A percentile compares a stretch with the other conserved stretches of the same genome.
phyloP scores from a whole-genome alignment of 768 basidiomycete species.

The Dioszegia hungarica region DNA sequence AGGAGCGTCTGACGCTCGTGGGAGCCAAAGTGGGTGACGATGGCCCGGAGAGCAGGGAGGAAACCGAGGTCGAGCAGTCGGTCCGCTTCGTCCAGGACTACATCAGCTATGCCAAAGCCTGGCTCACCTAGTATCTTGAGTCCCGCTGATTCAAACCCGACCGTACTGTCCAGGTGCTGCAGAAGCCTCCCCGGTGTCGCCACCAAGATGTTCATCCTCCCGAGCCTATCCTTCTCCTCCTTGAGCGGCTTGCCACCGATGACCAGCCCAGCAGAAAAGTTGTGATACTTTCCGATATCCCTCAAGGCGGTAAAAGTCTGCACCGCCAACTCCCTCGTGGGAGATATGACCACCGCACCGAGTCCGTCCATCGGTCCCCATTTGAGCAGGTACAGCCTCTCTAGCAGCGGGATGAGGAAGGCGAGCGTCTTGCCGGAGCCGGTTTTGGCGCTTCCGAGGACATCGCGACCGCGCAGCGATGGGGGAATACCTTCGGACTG shows the following conservation, averaged over 20 bases:
- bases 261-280: constrained; percentile 97
- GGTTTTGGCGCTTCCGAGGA: constrained; percentile 62
- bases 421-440: constrained; percentile 99
- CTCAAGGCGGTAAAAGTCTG: constrained; percentile 96
- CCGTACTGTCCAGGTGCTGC: constrained; percentile 98
- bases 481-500: constrained; percentile 99
- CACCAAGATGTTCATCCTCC: constrained; percentile 93
- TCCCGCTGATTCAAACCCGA: constrained; percentile 79
- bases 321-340: constrained; percentile 95
- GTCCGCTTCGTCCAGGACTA: constrained; percentile 98
- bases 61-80: constrained; percentile 99
- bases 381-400: constrained; percentile 79
- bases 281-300: constrained; percentile 92
- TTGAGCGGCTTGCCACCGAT: constrained; percentile 97
- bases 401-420: constrained; percentile 98
- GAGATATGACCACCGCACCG: constrained; percentile 77
- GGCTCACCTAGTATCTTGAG: constrained; percentile 98
- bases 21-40: constrained; percentile 96
- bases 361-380: constrained; percentile 78
- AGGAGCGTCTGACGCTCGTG: constrained; percentile 93
- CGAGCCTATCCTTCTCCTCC: constrained; percentile 98
- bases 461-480: constrained; percentile 66
- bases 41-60: constrained; percentile 96
- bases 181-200: constrained; percentile 95
- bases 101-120: constrained; percentile 88